Base-by-base conservation (phyloP, 768 basidiomycete species). In the Mycena vulgaris region DNA sequence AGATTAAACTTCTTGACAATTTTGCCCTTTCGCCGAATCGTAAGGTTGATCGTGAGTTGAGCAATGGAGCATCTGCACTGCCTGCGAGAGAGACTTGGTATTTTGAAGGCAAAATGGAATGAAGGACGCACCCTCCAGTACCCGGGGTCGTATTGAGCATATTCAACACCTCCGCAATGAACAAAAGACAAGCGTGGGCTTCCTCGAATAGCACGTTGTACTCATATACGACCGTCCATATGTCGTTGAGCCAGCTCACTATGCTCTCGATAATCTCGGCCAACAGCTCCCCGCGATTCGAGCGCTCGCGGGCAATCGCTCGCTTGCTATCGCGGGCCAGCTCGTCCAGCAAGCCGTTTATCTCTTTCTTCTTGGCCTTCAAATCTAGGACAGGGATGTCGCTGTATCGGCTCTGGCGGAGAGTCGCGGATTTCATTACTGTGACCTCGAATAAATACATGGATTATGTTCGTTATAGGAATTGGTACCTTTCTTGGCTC, bases 141-240 rank as follows among this genome's bases (percentile, higher is more conserved):
- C 72, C 82, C 4, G 79, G 78, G 25, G 67, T 75, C 17, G 80
- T 83, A 1, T 73, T 81, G 53, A 91, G 81, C 57, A 85, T 83
- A 6, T 81, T 77, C 45, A 91, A 69, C 0, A 84, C 84, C 17
- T 86, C 78, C 74, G 51, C 78, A 74, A 52, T 74, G 72, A 57
- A 40, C 62, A 59, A 60, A 69, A 93, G 84, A 71, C 89, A 90
- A 2, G 77, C 72, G 72, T 93, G 92, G 0, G 89, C 91, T 27
- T 81, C 73, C 2, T 70, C 64, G 69, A 87, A 92, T 71, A 88
- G 78, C 35, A 86, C 83, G 21, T 85, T 80, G 71, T 89, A 85
- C 69, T 93, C 91, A 71, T 87, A 92, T 11, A 87, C 87, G 35
- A 85, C 82, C 61, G 76, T 82, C 92, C 92, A 93, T 39, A 93